Evolutionary conservation across 2,329 filamentous ascomycete genomes (phyloP), one percentile per base, ranked within the genome.

Genomic region (Fusarium napiforme): DNA sequence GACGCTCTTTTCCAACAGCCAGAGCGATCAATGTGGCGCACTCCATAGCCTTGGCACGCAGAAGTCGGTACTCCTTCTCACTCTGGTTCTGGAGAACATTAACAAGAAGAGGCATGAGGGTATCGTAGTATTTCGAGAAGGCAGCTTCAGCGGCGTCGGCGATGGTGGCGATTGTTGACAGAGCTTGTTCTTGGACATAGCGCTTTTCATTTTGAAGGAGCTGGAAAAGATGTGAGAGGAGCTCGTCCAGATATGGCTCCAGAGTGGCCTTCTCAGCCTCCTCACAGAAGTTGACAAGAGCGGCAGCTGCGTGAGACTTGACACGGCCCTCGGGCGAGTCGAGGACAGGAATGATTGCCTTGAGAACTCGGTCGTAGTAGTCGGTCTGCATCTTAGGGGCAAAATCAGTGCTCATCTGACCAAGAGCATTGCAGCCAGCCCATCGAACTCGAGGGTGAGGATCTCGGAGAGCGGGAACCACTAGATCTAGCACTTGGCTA

Each of bases 321-420:
- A 99, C 96, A 67, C 96, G 93, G 23, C 95, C 93, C 82, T 99
- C 96, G 2, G 94, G 89, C 4, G 95, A 97, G 78, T 95, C 90
- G 10, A 99, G 88, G 2, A 98, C 96, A 2, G 96, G 95, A 60
- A 99, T 95, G 62, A 99, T 96, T 75, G 94, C 94, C 76, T 92
- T 94, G 58, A 99, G 88, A 21, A 99, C 93, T 49, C 92, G 88
- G 73, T 93, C 90, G 82, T 97, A 96, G 82, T 97, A 97, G 78
- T 97, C 96, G 75, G 94, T 93, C 83, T 99, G 96, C 96, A 99
- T 98, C 16, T 93, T 97, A 18, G 95, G 95, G 18, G 97, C 96
- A 82, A 99, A 99, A 80, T 99, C 96, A 37, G 96, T 99, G 85
- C 96, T 98, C 96, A 99, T 99, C 83, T 99, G 96, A 34, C 96